Base-by-base conservation (phyloP, 768 basidiomycete genomes). In the Sarcodon aspratus region DNA sequence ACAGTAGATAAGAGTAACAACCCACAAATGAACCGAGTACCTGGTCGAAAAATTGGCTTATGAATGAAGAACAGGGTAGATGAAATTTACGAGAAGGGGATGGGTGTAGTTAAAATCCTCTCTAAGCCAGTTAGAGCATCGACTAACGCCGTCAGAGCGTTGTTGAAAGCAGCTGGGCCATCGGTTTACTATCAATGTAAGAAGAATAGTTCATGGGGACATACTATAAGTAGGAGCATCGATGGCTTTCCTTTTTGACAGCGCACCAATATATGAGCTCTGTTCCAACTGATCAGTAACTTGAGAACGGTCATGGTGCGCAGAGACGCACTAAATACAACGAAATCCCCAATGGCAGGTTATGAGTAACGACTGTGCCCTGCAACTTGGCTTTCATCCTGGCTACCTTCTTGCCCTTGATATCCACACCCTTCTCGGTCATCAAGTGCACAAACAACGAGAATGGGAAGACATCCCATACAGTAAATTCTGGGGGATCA, bases 101-200 rank as follows among this genome's bases (percentile, higher is more conserved):
- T 83, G 3, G 84, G 83, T 1, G 82, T 83, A 0, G 82, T 85
- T 5, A 87, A 68, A 52, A 85, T 83, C 37, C 85, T 68, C 56
- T 87, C 84, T 1, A 86, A 66, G 4, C 80, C 79, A 9, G 82
- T 84, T 44, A 86, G 64, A 31, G 76, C 73, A 48, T 85, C 81
- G 3, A 80, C 76, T 17, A 84, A 70, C 51, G 72, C 69, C 54
- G 70, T 75, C 9, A 85, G 59, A 4, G 79, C 59, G 2, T 52
- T 58, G 0, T 80, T 47, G 13, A 85, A 65, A 10, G 59, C 60
- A 54, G 69, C 80, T 82, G 52, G 11, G 50, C 47, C 40, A 48
- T 79, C 78, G 37, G 32, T 47, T 44, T 12, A 36, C 50, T 34
- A 42, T 15, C 15, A 21, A 45, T 45, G 7, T 33, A 34, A 15